Evolutionary conservation across 2,329 filamentous ascomycete species (phyloP).

Genomic region (Ustulina deusta): DNA sequence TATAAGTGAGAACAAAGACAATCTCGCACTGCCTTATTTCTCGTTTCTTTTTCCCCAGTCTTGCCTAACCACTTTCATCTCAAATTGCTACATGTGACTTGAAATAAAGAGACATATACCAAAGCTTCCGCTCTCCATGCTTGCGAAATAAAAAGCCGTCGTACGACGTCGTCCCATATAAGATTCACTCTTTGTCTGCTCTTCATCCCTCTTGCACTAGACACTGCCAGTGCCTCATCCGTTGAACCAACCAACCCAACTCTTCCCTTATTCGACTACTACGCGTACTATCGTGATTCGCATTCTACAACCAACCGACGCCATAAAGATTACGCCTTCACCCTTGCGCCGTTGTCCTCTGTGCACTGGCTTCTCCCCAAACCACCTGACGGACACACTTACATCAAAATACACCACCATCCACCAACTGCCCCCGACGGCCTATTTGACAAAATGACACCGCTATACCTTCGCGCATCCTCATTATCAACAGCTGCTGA

Average conservation of each 20-base stretch:
- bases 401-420: neutral
- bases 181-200: conserved; percentile 4
- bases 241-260: neutral
- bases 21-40: conserved; percentile 28
- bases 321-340: conserved; percentile 1
- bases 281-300: neutral
- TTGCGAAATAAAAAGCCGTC: conserved; percentile 38
- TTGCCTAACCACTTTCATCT: conserved; percentile 36
- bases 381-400: neutral
- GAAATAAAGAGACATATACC: conserved; percentile 21
- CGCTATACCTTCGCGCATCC: conserved; percentile 34
- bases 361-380: neutral
- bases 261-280: conserved; percentile 3
- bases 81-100: conserved; percentile 28
- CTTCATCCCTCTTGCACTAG: conserved; percentile 21
- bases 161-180: conserved; percentile 46
- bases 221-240: conserved; percentile 10
- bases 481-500: conserved; percentile 4
- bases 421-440: neutral
- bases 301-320: neutral
- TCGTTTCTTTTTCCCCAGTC: conserved; percentile 29
- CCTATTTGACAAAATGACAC: conserved; percentile 29
- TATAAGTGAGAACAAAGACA: conserved; percentile 32
- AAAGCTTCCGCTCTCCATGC: conserved; percentile 6
- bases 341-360: neutral